phyloP scores from a whole-genome alignment of 805 yeast genomes.

The Debaryomyces prosopidis region DNA sequence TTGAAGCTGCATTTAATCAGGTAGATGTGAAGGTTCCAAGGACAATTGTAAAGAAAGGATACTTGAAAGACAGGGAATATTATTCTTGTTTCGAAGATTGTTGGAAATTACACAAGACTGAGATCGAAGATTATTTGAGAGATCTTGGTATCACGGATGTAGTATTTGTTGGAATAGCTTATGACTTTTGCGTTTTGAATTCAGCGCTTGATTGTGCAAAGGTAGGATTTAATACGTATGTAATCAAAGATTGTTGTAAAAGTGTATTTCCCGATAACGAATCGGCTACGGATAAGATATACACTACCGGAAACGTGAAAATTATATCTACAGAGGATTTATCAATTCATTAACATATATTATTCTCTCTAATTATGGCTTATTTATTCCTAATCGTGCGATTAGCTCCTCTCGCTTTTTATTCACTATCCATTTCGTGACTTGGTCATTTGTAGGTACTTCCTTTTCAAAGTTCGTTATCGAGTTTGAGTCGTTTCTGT shows the following conservation, averaged over 20 bases:
- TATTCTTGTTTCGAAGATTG: constrained; percentile 85
- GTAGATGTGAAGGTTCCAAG: constrained; percentile 36
- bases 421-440: constrained; percentile 48
- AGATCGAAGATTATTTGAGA: constrained; percentile 50
- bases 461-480: constrained; percentile 20
- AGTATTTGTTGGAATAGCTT: constrained; percentile 78
- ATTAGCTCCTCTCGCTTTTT: constrained; percentile 45
- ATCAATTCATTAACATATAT: constrained; percentile 4
- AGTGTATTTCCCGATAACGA: constrained; percentile 52
- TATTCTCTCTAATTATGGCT: not conserved
- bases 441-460: constrained; percentile 37
- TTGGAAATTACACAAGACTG: constrained; percentile 74
- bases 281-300: constrained; percentile 33
- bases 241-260: constrained; percentile 56
- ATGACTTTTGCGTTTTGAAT: constrained; percentile 80
- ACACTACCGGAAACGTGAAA: constrained; percentile 33
- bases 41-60: constrained; percentile 66
- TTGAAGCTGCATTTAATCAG: constrained; percentile 36
- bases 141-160: constrained; percentile 56
- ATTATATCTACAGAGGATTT: constrained; percentile 15
- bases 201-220: constrained; percentile 70
- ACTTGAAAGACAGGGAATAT: constrained; percentile 70
- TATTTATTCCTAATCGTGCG: constrained; percentile 33
- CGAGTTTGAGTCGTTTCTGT: not conserved
- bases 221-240: constrained; percentile 62